Evolutionary conservation across 2,329 filamentous ascomycete genomes (phyloP).

Genomic region (Drechslera avenae): DNA sequence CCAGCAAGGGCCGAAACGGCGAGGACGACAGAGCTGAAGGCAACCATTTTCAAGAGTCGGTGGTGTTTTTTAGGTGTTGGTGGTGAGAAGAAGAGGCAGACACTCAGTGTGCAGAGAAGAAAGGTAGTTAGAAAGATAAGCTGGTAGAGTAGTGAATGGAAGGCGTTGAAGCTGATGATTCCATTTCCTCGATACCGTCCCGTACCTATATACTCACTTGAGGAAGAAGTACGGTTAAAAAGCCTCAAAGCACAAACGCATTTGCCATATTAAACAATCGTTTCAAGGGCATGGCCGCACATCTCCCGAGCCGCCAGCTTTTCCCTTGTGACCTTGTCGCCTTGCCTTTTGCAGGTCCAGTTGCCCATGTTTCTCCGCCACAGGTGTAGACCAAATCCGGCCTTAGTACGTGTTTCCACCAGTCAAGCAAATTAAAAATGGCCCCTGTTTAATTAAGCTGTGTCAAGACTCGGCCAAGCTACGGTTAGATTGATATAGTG

Average conservation of each 20-base stretch:
- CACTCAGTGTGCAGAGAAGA: neutral
- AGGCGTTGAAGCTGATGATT: too few species aligned
- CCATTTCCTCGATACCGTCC: too few species aligned
- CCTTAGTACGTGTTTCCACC: neutral
- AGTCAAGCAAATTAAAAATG: slow-evolving; percentile 2
- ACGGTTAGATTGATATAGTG: slow-evolving; percentile 4
- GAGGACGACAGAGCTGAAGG: slow-evolving; percentile 29
- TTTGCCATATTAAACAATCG: too few species aligned
- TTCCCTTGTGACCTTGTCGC: neutral
- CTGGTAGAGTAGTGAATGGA: too few species aligned
- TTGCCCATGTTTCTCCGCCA: neutral
- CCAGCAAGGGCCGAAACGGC: slow-evolving; percentile 27
- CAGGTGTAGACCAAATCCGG: neutral
- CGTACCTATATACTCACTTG: too few species aligned
- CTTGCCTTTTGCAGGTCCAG: neutral
- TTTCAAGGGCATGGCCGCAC: too few species aligned
- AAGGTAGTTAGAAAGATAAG: neutral
- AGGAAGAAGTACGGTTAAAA: too few species aligned
- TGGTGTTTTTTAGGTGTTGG: neutral
- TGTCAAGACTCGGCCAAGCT: slow-evolving; percentile 5
- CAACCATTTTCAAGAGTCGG: slow-evolving; percentile 30
- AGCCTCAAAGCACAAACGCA: too few species aligned
- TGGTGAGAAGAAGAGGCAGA: neutral
- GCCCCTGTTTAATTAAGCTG: slow-evolving; percentile 8
- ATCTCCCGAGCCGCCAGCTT: neutral